Conservation (phyloP, 169 alveolate genomes). For the Cryptosporidium meleagridis region DNA sequence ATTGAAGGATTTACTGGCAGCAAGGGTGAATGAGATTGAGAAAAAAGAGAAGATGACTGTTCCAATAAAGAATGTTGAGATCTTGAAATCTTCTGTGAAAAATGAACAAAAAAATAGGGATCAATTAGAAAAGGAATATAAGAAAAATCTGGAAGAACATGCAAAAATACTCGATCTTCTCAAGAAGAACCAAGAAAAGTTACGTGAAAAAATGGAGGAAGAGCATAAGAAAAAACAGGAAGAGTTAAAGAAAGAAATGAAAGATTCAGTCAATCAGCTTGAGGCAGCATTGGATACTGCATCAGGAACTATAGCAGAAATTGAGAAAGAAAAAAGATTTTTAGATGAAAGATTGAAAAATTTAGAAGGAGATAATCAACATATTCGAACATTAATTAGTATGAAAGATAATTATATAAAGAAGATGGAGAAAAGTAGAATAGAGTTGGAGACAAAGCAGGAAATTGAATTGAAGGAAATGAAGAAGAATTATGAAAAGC, state of each 20-base stretch:
- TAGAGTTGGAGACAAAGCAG: slow-evolving; percentile 57
- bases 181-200: slow-evolving; percentile 56
- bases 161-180: slow-evolving; percentile 60
- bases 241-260: slow-evolving; percentile 28
- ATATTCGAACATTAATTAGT: slow-evolving; percentile 27
- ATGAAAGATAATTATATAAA: slow-evolving; percentile 73
- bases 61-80: slow-evolving; percentile 19
- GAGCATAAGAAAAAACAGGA: slow-evolving; percentile 30
- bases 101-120: slow-evolving; percentile 56
- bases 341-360: slow-evolving; percentile 26
- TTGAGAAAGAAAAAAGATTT: slow-evolving; percentile 60
- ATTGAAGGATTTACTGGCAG: slow-evolving; percentile 21
- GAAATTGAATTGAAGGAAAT: slow-evolving; percentile 48
- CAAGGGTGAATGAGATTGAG: slow-evolving; percentile 45
- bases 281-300: slow-evolving; percentile 56
- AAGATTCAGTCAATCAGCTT: slow-evolving; percentile 10
- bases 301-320: slow-evolving; percentile 45
- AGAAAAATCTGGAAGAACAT: slow-evolving; percentile 66
- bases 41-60: slow-evolving; percentile 21
- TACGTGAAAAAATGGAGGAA: slow-evolving; percentile 67
- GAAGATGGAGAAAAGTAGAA: slow-evolving; percentile 36
- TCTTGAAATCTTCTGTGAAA: not conserved
- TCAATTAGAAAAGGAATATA: slow-evolving; percentile 42
- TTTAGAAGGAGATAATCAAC: slow-evolving; percentile 45
- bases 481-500: slow-evolving; percentile 52